phyloP scores from a whole-genome alignment of 2,329 filamentous ascomycete species.

The Cercospora citrullina region DNA sequence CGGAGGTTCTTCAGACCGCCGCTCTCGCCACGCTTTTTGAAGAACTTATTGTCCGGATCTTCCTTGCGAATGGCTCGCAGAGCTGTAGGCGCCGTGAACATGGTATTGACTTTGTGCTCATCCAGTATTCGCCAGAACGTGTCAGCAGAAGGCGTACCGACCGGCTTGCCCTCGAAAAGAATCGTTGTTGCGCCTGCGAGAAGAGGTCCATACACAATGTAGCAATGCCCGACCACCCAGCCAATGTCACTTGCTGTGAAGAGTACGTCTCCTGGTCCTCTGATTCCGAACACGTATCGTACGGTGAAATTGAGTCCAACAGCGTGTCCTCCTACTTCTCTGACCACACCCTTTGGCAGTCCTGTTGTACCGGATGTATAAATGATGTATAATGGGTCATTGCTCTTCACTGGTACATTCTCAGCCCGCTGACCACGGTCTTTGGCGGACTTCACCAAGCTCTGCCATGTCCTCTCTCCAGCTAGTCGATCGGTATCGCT shows the following conservation, averaged over 20 bases:
- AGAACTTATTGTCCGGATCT: conserved; percentile 70
- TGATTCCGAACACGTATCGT: conserved; percentile 77
- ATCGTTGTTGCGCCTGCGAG: conserved; percentile 82
- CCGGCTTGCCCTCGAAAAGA: conserved; percentile 89
- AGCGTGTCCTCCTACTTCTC: conserved; percentile 82
- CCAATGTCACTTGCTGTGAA: conserved; percentile 84
- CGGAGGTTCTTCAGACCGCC: conserved; percentile 71
- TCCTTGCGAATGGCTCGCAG: conserved; percentile 84
- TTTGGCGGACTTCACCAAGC: conserved; percentile 68
- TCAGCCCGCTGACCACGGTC: conserved; percentile 67
- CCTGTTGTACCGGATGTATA: conserved; percentile 67
- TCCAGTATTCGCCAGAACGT: conserved; percentile 85
- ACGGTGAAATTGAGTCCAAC: conserved; percentile 82
- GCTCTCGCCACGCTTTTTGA: conserved; percentile 63
- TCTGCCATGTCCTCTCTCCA: conserved; percentile 78
- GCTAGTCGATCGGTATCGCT: conserved; percentile 63
- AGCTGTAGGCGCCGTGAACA: conserved; percentile 87
- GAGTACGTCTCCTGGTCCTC: conserved; percentile 79
- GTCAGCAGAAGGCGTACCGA: conserved; percentile 83
- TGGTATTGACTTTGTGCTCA: conserved; percentile 77
- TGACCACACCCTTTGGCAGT: conserved; percentile 74
- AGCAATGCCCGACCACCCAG: conserved; percentile 85
- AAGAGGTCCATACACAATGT: conserved; percentile 86
- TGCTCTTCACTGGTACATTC: conserved; percentile 75
- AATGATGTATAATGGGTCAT: conserved; percentile 83